Evolutionary conservation across 768 basidiomycete genomes (phyloP), one percentile per base, ranked within the genome.

Genomic region (Clitopilus passeckerianus): DNA sequence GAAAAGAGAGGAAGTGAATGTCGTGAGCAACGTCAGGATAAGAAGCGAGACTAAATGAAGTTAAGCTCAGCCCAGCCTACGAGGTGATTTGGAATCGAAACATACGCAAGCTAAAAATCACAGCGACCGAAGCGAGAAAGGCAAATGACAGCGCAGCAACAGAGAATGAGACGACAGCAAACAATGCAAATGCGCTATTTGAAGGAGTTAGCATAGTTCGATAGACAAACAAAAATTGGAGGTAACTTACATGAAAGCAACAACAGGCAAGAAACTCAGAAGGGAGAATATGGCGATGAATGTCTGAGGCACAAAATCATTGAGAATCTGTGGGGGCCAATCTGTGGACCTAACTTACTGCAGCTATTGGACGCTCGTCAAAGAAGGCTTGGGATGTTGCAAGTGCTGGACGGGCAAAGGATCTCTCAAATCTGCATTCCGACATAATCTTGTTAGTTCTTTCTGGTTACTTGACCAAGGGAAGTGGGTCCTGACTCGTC

Each of bases 371-470:
- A 56, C 68, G 65, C 20, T 69, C 67, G 20, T 75, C 68, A 60
- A 75, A 73, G 53, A 72, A 74, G n/a, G 61, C 62, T 24, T 70
- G 65, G 14, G 71, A 66, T 8, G 68, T 67, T 23, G 57, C 66
- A 30, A 79, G 57, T 41, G 75, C 68, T 30, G 80, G 80, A 18
- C 75, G 77, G 5, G 73, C 80, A 62, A 79, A 80, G 20, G 72
- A 65, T 24, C 71, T 68, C 63, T 81, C 80, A 50, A 81, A 76
- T 52, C 80, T 81, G 52, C 12, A 59, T 59, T 43, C 15, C 46
- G 61, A 50, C 5, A 22, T 57, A 33, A 33, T 55, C 43, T 30
- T 44, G 20, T 56, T 44, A 41, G 37, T 41, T 9, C 12, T 41
- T 41, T n/a, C 37, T 41, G 37, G 23, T 35, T 18, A 37, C 14